Percentiles rank a stretch among this genome's conserved stretches.
Evolutionary conservation across 768 basidiomycete genomes (phyloP).

Genomic region (Mycena pura): DNA sequence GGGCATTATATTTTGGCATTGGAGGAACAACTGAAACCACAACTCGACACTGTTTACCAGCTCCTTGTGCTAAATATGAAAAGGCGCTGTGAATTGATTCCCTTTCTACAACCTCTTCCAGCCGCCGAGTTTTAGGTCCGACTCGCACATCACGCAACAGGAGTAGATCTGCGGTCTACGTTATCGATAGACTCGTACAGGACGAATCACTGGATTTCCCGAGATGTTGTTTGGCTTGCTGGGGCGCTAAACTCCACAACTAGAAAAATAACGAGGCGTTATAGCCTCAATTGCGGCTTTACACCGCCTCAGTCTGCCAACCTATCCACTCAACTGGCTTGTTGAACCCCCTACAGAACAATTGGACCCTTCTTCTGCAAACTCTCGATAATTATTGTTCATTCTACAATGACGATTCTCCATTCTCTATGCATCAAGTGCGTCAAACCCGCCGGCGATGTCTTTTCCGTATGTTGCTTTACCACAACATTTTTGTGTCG

Average conservation of each 20-base stretch:
- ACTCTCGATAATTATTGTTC: not conserved
- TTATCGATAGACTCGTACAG: too few species aligned
- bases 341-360: too few species aligned
- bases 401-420: not conserved
- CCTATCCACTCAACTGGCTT: too few species aligned
- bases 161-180: not conserved
- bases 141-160: slow-evolving; percentile 10
- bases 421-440: slow-evolving; percentile 16
- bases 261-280: not conserved
- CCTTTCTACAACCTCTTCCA: not conserved
- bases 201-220: not conserved
- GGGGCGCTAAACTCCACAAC: not conserved
- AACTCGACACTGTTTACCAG: not conserved
- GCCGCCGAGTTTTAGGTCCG: slow-evolving; percentile 6
- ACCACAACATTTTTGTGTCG: too few species aligned
- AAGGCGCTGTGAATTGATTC: slow-evolving; percentile 20
- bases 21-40: not conserved
- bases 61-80: slow-evolving; percentile 1
- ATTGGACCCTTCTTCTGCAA: too few species aligned
- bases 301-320: too few species aligned
- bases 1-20: not conserved
- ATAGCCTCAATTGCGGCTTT: slow-evolving; percentile 8
- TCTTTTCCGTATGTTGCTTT: slow-evolving; percentile 14
- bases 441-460: not conserved
- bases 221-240: not conserved